Evolutionary conservation across 2,329 filamentous ascomycete genomes (phyloP), one percentile per base, ranked within the genome.

Genomic region (Teratosphaeria pseudoeucalypti): DNA sequence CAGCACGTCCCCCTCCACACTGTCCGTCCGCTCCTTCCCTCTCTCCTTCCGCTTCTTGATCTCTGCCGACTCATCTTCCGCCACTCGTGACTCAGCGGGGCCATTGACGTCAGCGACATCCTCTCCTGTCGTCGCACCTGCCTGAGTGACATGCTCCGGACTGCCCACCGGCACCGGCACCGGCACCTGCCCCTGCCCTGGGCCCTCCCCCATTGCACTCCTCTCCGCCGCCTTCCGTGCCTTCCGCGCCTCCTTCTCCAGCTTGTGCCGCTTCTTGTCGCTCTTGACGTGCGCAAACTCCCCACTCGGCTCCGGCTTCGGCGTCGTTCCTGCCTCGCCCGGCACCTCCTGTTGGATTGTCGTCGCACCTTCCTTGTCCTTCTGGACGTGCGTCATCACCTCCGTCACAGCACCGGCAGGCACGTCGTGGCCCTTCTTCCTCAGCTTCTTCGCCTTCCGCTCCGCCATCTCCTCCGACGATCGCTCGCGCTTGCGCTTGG

Each of bases 31-130:
- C 29, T 19, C n/a, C 65, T 82, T 85, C 23, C 79, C 74, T 47
- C 80, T 78, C 64, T 82, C 83, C 53, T 81, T 77, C 37, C 86
- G 72, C 3, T 86, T 49, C 3, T 86, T 49, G 54, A 26, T 12
- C 34, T 56, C 54, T 19, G 29, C 37, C 19, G 23, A 11, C 3
- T 27, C 29, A 19, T 9, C 6, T 11, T 6, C 43, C 55, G 37
- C 37, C 53, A 14, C 34, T 14, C 3, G 34, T 10, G 34, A 1
- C 34, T 39, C 5, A 10, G 10, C 34, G 4, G 11, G 34, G 2
- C 34, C 4, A 39, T 39, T 39, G 34, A 39, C 34, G 9, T 39
- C 11, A 14, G 11, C 34, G 9, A 14, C 34, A 29, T 19, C 52
- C 10, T 3, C 26, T 54, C 27, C 53, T 34, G 19, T 6, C 7